Conservation (phyloP, 2,329 filamentous ascomycete genomes). For the Pseudofabraea citricarpa region DNA sequence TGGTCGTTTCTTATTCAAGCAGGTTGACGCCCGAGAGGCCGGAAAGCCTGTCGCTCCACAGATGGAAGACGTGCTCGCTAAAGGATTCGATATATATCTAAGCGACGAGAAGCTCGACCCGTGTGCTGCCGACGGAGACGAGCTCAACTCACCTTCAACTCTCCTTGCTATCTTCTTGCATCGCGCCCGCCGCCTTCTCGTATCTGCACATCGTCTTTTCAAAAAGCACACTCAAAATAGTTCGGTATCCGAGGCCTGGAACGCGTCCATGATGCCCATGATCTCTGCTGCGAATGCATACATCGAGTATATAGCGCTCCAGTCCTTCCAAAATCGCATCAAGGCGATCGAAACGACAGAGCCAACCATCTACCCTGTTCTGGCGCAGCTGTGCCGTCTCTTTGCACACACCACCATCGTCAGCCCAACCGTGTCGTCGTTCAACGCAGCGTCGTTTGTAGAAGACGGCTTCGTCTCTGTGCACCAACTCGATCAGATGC, state of each 20-base stretch:
- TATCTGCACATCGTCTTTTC: conserved; percentile 2
- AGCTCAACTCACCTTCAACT: conserved; percentile 1
- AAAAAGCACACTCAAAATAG: neutral
- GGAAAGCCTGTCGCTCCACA: neutral
- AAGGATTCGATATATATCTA: too few species aligned
- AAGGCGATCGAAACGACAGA: too few species aligned
- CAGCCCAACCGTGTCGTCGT: too few species aligned
- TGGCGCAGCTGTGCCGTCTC: conserved; percentile 11
- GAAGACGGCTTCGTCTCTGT: conserved; percentile 17
- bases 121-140: neutral
- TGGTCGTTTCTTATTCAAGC: conserved; percentile 18
- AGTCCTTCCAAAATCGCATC: conserved; percentile 15
- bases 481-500: conserved; percentile 14
- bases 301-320: conserved; percentile 24
- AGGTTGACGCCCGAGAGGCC: conserved; percentile 2
- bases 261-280: conserved; percentile 1
- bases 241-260: too few species aligned
- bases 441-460: conserved; percentile 25
- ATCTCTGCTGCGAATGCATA: conserved; percentile 10
- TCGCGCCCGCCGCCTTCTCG: conserved; percentile 2
- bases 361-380: conserved; percentile 9
- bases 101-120: too few species aligned
- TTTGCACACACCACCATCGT: conserved; percentile 17
- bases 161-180: conserved; percentile 7
- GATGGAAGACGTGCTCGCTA: neutral